phyloP scores from a whole-genome alignment of 352 stramenopile genomes.

The Globisporangium apiculatum region DNA sequence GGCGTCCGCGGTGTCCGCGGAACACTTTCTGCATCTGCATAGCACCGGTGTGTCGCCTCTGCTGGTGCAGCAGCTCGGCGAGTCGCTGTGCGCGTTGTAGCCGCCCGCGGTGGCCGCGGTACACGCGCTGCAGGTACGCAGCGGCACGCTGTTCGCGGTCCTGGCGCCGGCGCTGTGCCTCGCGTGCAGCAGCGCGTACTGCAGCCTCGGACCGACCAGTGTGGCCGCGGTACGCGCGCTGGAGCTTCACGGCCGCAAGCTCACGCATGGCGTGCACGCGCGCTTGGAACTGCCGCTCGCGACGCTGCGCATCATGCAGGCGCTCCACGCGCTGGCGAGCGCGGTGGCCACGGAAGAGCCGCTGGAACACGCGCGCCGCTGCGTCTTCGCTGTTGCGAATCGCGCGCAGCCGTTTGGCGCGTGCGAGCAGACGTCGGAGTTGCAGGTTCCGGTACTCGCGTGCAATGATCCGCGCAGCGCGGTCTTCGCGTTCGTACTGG shows the following conservation, averaged over 20 bases:
- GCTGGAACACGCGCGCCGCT: constrained; percentile 66
- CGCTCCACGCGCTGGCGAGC: constrained; percentile 31
- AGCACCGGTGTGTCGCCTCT: constrained; percentile 41
- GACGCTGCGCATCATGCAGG: constrained; percentile 37
- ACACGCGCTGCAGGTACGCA: too few relatives aligned
- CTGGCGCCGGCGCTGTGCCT: too few relatives aligned
- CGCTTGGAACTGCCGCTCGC: constrained; percentile 39
- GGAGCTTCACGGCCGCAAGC: constrained; percentile 57
- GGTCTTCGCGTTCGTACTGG: constrained; percentile 19
- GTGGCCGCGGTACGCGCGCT: constrained; percentile 30
- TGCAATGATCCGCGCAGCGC: constrained; percentile 32
- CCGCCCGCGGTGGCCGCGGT: constrained; percentile 51
- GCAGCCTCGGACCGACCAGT: too few relatives aligned
- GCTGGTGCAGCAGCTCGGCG: constrained; percentile 36
- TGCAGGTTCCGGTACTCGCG: constrained; percentile 43
- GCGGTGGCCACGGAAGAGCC: constrained; percentile 62
- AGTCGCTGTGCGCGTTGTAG: constrained; percentile 34
- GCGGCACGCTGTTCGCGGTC: too few relatives aligned
- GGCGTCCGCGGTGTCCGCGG: constrained; percentile 43
- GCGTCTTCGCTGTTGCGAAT: constrained; percentile 54
- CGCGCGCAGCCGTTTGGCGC: constrained; percentile 35
- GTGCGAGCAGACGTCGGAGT: constrained; percentile 42
- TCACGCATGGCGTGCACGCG: constrained; percentile 50
- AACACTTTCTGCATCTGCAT: constrained; percentile 65
- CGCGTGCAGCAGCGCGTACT: too few relatives aligned